Evolutionary conservation across 2,329 filamentous ascomycete genomes (phyloP), one percentile per base, ranked within the genome.

Genomic region (Xylariaceae sp.): DNA sequence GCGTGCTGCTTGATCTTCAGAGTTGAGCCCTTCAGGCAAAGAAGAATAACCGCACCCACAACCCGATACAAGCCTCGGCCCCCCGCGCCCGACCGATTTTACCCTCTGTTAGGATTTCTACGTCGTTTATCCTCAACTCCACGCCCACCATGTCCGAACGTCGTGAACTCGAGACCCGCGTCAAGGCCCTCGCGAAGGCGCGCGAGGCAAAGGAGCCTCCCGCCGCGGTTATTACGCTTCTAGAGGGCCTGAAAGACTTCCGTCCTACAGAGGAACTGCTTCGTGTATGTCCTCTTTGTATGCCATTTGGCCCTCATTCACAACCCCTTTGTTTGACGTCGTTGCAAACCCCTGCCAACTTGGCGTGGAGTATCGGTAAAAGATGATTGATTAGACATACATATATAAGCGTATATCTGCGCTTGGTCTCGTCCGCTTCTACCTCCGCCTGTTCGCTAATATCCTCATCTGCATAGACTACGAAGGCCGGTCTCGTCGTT

Each of bases 401-500:
- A n/a, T n/a, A n/a, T n/a, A n/a, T n/a, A n/a, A n/a, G n/a, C n/a
- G n/a, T n/a, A n/a, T n/a, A n/a, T n/a, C n/a, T n/a, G n/a, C n/a
- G n/a, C n/a, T 11, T 24, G 21, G 11, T 6, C 21, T 24, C 21
- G n/a, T n/a, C 21, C 7, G 21, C 6, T 24, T 24, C 21, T 7
- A 7, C 14, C 23, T 18, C 12, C 32, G 34, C 13, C 15, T 36
- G 33, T 26, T 18, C 19, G 14, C 42, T 44, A 43, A 50, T n/a
- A n/a, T 28, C 32, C 36, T 32, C 2, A 31, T 27, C 32, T 26
- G 7, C 34, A 38, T 44, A 83, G 80, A 73, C 84, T 29, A 97
- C 90, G n/a, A 85, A 84, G 53, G 90, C 94, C 36, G 92, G 92
- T 53, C 83, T 95, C 50, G 80, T 84, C 35, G 85, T 97, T 47